phyloP scores from a whole-genome alignment of 2,329 filamentous ascomycete species.

The Chrysoporthe austroafricana region DNA sequence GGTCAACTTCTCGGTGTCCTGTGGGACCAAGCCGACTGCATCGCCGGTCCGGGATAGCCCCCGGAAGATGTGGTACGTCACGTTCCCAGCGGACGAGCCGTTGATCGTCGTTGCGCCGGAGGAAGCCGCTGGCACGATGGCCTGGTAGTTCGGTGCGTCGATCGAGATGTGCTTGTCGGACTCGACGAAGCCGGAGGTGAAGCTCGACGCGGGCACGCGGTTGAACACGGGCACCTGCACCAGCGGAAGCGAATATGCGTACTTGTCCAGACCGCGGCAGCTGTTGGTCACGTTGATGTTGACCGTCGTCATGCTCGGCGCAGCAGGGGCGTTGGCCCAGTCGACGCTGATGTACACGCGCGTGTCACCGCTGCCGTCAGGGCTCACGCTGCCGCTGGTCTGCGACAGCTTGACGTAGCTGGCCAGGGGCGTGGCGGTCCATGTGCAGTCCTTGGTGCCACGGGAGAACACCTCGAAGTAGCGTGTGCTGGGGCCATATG shows the following conservation, averaged over 20 bases:
- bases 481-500: constrained; percentile 57
- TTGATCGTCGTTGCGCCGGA: constrained; percentile 28
- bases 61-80: constrained; percentile 56
- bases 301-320: constrained; percentile 48
- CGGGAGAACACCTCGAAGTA: constrained; percentile 69
- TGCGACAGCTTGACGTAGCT: constrained; percentile 57
- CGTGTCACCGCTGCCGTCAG: constrained; percentile 50
- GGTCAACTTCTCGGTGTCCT: constrained; percentile 53
- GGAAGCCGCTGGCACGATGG: constrained; percentile 40
- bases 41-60: constrained; percentile 62
- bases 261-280: constrained; percentile 49
- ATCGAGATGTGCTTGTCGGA: constrained; percentile 61
- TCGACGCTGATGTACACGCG: constrained; percentile 60
- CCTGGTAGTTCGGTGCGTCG: constrained; percentile 56
- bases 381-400: constrained; percentile 53
- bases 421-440: constrained; percentile 51
- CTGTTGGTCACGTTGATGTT: constrained; percentile 57
- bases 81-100: constrained; percentile 26
- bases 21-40: constrained; percentile 61
- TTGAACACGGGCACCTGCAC: constrained; percentile 60
- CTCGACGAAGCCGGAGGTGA: constrained; percentile 64
- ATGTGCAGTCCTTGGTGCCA: constrained; percentile 57
- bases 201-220: constrained; percentile 52
- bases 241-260: constrained; percentile 45
- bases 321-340: constrained; percentile 48